These are phyloP conservation scores for Dryadomyces quercus-mongolicae DNA, from an alignment of 2,329 filamentous ascomycete genomes.

Conservation along the genomic window DNA sequence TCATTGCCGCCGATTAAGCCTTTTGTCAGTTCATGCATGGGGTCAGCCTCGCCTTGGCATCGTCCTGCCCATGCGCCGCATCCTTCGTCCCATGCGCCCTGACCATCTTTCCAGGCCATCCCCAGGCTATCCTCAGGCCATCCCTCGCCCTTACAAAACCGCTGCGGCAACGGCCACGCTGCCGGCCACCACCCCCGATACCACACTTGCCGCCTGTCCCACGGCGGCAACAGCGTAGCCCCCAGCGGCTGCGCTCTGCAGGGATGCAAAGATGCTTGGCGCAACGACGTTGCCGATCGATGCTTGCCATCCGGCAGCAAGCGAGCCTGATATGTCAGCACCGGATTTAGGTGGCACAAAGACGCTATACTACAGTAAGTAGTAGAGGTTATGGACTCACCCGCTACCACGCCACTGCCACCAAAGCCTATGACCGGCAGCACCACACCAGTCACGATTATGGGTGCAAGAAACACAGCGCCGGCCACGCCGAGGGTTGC, in stretches of 20 bases:
- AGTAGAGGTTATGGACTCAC: not conserved
- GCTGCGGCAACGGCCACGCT: not conserved
- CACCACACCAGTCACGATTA: not conserved
- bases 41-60: not conserved
- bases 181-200: not conserved
- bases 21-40: too few relatives aligned
- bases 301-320: conserved; percentile 16
- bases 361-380: too few relatives aligned
- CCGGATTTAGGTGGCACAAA: too few relatives aligned
- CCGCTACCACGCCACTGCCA: not conserved
- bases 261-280: conserved; percentile 15
- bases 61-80: too few relatives aligned
- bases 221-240: conserved; percentile 9
- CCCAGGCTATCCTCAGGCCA: too few relatives aligned
- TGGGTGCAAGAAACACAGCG: not conserved
- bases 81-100: too few relatives aligned
- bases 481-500: not conserved
- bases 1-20: too few relatives aligned
- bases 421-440: not conserved
- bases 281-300: conserved; percentile 17
- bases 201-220: not conserved
- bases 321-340: conserved; percentile 12
- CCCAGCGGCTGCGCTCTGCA: conserved; percentile 19
- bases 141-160: too few relatives aligned
- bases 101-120: too few relatives aligned